These are phyloP conservation scores for Pistacia vera DNA, from an alignment of 345 rosid species.

Conservation along the genomic window DNA sequence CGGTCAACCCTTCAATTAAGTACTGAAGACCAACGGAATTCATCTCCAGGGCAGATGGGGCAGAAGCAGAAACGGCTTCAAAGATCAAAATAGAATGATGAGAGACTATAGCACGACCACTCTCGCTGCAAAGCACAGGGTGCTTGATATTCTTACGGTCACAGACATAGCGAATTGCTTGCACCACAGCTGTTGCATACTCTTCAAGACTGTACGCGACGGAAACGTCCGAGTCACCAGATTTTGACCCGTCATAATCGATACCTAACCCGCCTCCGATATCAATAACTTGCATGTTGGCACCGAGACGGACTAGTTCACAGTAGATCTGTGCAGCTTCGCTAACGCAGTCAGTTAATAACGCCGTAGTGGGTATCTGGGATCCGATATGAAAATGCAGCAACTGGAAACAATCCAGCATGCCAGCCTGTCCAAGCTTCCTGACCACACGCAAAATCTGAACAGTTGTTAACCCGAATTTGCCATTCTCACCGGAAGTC, in stretches of 20 bases:
- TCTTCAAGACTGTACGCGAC: conserved; percentile 84
- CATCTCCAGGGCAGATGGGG: conserved; percentile 27
- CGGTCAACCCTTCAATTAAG: conserved; percentile 55
- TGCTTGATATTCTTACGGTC: conserved; percentile 73
- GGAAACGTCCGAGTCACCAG: conserved; percentile 79
- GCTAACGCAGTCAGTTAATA: conserved; percentile 71
- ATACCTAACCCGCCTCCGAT: conserved; percentile 93
- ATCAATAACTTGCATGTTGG: conserved; percentile 74
- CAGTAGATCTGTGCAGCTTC: conserved; percentile 92
- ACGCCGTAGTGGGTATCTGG: conserved; percentile 76
- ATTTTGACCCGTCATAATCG: conserved; percentile 93
- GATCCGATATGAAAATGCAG: conserved; percentile 96
- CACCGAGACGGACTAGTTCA: conserved; percentile 91
- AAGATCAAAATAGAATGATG: conserved; percentile 86
- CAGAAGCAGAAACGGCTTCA: conserved; percentile 65
- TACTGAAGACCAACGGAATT: conserved; percentile 48
- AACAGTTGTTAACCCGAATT: conserved; percentile 78
- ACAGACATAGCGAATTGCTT: conserved; percentile 60
- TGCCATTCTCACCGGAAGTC: conserved; percentile 98
- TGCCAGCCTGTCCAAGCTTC: conserved; percentile 58
- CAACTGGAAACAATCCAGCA: conserved; percentile 85
- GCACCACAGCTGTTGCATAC: conserved; percentile 85
- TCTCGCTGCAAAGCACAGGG: conserved; percentile 83
- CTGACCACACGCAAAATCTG: conserved; percentile 78
- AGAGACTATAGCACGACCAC: conserved; percentile 92